Conservation (phyloP, 225 moss, liverwort and hornwort species). For the Polytrichum commune region DNA sequence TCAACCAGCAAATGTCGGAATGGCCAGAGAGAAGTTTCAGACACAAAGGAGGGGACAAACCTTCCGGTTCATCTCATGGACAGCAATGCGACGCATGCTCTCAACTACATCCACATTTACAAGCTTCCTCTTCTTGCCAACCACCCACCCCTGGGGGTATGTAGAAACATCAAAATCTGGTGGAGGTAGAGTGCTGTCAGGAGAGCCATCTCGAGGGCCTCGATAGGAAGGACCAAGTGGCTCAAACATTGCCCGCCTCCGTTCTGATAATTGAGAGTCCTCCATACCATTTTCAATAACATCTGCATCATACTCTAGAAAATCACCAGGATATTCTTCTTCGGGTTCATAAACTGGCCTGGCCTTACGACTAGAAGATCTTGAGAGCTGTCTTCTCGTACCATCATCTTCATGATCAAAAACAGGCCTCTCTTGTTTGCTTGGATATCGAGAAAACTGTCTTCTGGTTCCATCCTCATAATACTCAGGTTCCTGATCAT, state of each 20-base stretch:
- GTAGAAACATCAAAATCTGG: slow-evolving; percentile 88
- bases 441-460: slow-evolving; percentile 34
- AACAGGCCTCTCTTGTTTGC: slow-evolving; percentile 49
- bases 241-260: slow-evolving; percentile 92
- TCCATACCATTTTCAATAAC: slow-evolving; percentile 68
- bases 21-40: neutral
- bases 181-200: slow-evolving; percentile 82
- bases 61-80: slow-evolving; percentile 99
- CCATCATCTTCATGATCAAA: slow-evolving; percentile 61
- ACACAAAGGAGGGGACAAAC: slow-evolving; percentile 28
- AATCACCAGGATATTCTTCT: slow-evolving; percentile 36
- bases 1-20: neutral
- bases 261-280: slow-evolving; percentile 75
- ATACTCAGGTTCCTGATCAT: slow-evolving; percentile 49
- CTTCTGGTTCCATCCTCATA: slow-evolving; percentile 49
- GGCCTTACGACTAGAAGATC: slow-evolving; percentile 47
- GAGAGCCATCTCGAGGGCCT: slow-evolving; percentile 78
- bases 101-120: slow-evolving; percentile 99
- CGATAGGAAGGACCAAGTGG: slow-evolving; percentile 82
- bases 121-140: slow-evolving; percentile 96
- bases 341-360: slow-evolving; percentile 35
- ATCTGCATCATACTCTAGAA: slow-evolving; percentile 64
- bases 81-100: slow-evolving; percentile 99
- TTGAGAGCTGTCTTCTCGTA: slow-evolving; percentile 50
- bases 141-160: slow-evolving; percentile 97